These are phyloP conservation scores for Coniosporium apollinis DNA, from an alignment of 495 filamentous ascomycete species.

Conservation along the genomic window DNA sequence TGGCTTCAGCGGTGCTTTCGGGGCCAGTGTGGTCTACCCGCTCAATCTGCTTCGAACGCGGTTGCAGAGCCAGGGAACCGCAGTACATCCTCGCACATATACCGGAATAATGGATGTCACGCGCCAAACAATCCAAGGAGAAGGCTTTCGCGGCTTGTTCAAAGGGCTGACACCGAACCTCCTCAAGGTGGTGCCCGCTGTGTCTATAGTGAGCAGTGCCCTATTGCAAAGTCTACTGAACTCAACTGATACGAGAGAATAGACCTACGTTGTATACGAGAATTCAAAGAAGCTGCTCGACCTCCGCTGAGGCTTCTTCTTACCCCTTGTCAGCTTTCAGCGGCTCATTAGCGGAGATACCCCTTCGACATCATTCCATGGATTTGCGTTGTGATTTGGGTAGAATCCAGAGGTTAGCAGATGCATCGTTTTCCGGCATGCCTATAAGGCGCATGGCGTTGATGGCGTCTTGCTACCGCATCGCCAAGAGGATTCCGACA, in stretches of 20 bases:
- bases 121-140: slow-evolving; percentile 59
- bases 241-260: slow-evolving; percentile 2
- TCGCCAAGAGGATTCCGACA: no score
- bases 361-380: no score
- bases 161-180: slow-evolving; percentile 92
- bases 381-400: no score
- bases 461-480: no score
- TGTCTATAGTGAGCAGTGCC: slow-evolving; percentile 50
- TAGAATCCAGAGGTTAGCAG: no score
- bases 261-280: slow-evolving; percentile 89
- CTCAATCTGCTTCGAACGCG: slow-evolving; percentile 88
- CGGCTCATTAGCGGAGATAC: slow-evolving; percentile 2
- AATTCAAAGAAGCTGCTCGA: slow-evolving; percentile 71
- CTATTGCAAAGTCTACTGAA: slow-evolving; percentile 1
- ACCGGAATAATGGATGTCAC: slow-evolving; percentile 76
- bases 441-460: no score
- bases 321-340: background rate
- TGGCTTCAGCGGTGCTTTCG: slow-evolving; percentile 77
- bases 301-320: slow-evolving; percentile 33
- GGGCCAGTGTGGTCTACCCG: slow-evolving; percentile 87
- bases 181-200: slow-evolving; percentile 88
- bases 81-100: slow-evolving; percentile 80
- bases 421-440: no score
- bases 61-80: slow-evolving; percentile 87
- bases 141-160: slow-evolving; percentile 78